These are phyloP conservation scores for Posidonia oceanica DNA, from an alignment of 116 monocot species.

Conservation along the genomic window DNA sequence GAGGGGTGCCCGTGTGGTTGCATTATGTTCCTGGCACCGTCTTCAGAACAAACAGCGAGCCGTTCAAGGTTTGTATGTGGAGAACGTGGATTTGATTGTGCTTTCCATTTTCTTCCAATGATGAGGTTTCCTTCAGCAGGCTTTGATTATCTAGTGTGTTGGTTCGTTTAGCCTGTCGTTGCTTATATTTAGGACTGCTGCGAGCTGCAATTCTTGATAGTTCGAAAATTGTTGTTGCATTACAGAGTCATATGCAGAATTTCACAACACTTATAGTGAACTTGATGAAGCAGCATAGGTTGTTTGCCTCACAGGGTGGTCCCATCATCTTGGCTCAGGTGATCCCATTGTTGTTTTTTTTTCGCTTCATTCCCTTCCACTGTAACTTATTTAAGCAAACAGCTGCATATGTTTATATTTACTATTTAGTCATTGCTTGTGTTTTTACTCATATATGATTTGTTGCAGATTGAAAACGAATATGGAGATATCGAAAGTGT, in stretches of 20 bases:
- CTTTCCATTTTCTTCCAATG: background rate
- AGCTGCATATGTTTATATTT: too few relatives aligned
- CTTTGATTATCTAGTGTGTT: too few relatives aligned
- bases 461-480: slow-evolving; percentile 82
- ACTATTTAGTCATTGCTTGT: too few relatives aligned
- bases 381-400: background rate
- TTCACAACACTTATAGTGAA: slow-evolving; percentile 74
- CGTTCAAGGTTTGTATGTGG: slow-evolving; percentile 50
- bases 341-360: slow-evolving; percentile 7
- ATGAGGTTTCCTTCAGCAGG: too few relatives aligned
- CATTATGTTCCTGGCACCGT: slow-evolving; percentile 80
- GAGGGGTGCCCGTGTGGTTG: slow-evolving; percentile 91
- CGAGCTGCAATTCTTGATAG: background rate
- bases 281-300: slow-evolving; percentile 72
- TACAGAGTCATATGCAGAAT: slow-evolving; percentile 69
- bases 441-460: background rate
- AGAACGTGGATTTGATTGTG: background rate
- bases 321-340: slow-evolving; percentile 90
- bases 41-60: slow-evolving; percentile 64
- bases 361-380: background rate
- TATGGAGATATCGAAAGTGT: slow-evolving; percentile 67
- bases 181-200: background rate
- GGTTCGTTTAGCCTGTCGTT: too few relatives aligned
- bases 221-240: background rate
- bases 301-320: slow-evolving; percentile 88